Base-by-base conservation (phyloP, 805 yeast genomes). In the Sugiyamaella boreocaroliniensis region DNA sequence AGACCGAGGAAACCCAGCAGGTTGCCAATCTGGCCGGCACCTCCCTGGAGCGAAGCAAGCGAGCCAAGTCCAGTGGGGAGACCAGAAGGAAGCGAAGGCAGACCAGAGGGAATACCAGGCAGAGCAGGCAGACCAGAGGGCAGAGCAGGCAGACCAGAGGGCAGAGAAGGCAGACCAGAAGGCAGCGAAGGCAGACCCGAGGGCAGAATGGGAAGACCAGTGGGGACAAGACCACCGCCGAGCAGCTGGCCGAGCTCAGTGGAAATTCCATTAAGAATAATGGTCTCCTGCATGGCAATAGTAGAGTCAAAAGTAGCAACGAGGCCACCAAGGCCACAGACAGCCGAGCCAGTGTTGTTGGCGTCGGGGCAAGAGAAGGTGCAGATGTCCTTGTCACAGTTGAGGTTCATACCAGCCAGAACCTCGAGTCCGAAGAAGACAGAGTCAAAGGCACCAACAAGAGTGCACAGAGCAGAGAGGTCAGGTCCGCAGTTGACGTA, bases 371-470 rank as follows among this genome's bases (percentile, higher is more conserved):
- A 52, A 16, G 16, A 19, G 43, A 49, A 55, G 34, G 49, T 47
- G 50, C 58, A 55, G 45, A 55, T 52, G 41, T 43, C 29, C 16
- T 46, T 45, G 29, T 50, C 43, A 43, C 58, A 55, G 43, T 44
- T 40, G 45, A 55, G 44, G 32, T 48, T 45, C 45, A 49, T 16
- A 22, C 58, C 58, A 20, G 51, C 55, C 10, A 52, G 50, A 18
- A 42, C 29, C 45, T 55, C 58, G 40, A 52, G 48, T 1, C 53
- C 58, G 48, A 52, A 55, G 49, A 48, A 48, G 40, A 43, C 51
- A 18, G 58, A 55, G 47, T 55, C 58, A 20, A 41, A 52, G n/a
- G 47, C 52, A 18, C 48, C 53, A 40, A 55, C 53, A 18, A 52
- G 37, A 11, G 50, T 44, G 51, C 58, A 55, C 41, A 49, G 43